Base-by-base conservation (phyloP, 2,329 filamentous ascomycete species). In the Nigrospora sphaerica region DNA sequence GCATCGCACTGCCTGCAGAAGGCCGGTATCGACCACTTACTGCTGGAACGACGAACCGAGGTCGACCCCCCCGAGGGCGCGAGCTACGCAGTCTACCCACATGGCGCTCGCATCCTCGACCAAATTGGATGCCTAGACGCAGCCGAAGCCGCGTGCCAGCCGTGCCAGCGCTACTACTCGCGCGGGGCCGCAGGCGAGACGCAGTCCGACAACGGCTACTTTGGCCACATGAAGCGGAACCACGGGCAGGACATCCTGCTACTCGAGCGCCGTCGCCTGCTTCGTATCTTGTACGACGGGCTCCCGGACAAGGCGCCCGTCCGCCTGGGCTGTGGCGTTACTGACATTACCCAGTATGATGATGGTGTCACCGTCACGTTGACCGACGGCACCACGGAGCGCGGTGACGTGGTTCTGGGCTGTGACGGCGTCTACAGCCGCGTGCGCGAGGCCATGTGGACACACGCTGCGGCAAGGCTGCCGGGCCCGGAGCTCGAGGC, bases 371-470 rank as follows among this genome's bases (percentile, higher is more conserved):
- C 49, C 23, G 52, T 54, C 6, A 42, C 18, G 19, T 34, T 54
- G n/a, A 31, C 13, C 18, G 40, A 51, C 19, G 52, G 52, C 5
- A 39, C 19, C 4, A 36, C 50, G 23, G 45, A 52, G 28, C 45
- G 35, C 2, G 52, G 52, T 3, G 50, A 52, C n/a, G 42, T 54
- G 5, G 37, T 54, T 1, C 28, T 54, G 10, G 52, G 52, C 28
- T 48, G 47, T 28, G 52, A 54, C 33, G 52, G 52, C 16, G 50
- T 50, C 3, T 34, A 49, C 32, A 52, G 47, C 31, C 14, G 16
- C 13, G 42, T 50, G 16, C 45, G 50, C 10, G 45, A n/a, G 13
- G 34, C 50, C n/a, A 61, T 61, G 52, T 61, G 54, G 53, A 35
- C 57, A 12, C 50, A 55, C 31, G 51, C 49, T 6, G 50, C 51